Conservation (phyloP, 306 rosid genomes). For the Biancaea sappan region DNA sequence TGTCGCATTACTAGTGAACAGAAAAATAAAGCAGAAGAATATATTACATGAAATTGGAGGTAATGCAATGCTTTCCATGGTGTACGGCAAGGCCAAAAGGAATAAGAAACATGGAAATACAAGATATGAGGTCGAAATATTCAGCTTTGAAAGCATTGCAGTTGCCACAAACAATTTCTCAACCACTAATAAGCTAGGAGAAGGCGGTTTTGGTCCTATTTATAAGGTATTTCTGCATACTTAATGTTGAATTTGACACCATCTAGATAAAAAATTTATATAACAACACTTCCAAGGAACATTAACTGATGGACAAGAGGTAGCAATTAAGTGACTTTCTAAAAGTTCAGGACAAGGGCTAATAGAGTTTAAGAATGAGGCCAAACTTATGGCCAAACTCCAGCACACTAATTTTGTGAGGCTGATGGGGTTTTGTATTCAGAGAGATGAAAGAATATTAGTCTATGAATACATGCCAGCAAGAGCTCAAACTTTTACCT, state of each 20-base stretch:
- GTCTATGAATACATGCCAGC: constrained; percentile 39
- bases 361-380: constrained; percentile 41
- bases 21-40: background rate
- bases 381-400: constrained; percentile 30
- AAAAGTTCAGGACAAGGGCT: constrained; percentile 35
- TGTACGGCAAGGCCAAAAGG: background rate
- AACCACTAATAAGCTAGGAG: constrained; percentile 16
- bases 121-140: constrained; percentile 24
- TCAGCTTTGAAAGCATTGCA: constrained; percentile 26
- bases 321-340: constrained; percentile 38
- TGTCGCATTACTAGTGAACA: constrained; percentile 11
- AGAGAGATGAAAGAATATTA: constrained; percentile 38
- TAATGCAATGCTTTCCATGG: constrained; percentile 3
- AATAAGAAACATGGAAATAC: background rate
- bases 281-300: constrained; percentile 28
- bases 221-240: constrained; percentile 32
- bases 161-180: constrained; percentile 42
- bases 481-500: constrained; percentile 37
- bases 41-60: constrained; percentile 29
- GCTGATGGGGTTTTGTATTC: constrained; percentile 33
- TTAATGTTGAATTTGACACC: background rate
- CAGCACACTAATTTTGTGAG: constrained; percentile 41
- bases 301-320: constrained; percentile 16
- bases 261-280: background rate
- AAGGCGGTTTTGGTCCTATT: constrained; percentile 40